phyloP scores from a whole-genome alignment of 2,329 filamentous ascomycete species.

The Claviceps digitariae region DNA sequence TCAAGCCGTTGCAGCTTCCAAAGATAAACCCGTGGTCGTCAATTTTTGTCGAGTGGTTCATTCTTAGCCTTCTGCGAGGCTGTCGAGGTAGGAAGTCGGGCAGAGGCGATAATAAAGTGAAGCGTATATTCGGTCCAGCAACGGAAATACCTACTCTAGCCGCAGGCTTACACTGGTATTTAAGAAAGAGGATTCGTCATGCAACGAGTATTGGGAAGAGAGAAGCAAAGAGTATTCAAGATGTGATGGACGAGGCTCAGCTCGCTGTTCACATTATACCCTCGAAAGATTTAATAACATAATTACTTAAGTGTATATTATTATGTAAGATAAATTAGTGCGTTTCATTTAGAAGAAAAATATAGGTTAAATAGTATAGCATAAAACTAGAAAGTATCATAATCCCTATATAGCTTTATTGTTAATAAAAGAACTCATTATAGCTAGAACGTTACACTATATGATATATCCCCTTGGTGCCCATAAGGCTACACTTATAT shows the following conservation, averaged over 20 bases:
- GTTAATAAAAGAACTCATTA: too few relatives aligned
- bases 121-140: conserved; percentile 52
- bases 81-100: conserved; percentile 32
- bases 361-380: too few relatives aligned
- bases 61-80: conserved; percentile 62
- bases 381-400: too few relatives aligned
- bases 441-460: too few relatives aligned
- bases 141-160: conserved; percentile 54
- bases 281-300: not conserved
- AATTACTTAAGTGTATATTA: too few relatives aligned
- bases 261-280: not conserved
- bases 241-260: conserved; percentile 18
- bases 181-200: conserved; percentile 60
- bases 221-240: conserved; percentile 30
- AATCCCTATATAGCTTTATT: too few relatives aligned
- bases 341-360: too few relatives aligned
- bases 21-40: conserved; percentile 65
- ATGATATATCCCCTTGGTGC: too few relatives aligned
- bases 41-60: conserved; percentile 65
- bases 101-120: conserved; percentile 43
- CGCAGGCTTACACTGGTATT: conserved; percentile 63
- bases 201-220: conserved; percentile 40
- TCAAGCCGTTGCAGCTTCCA: conserved; percentile 64
- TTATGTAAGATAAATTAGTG: too few relatives aligned
- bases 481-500: too few relatives aligned